phyloP scores from a whole-genome alignment of 768 basidiomycete genomes.

The Boletus rufocinnamomeus region DNA sequence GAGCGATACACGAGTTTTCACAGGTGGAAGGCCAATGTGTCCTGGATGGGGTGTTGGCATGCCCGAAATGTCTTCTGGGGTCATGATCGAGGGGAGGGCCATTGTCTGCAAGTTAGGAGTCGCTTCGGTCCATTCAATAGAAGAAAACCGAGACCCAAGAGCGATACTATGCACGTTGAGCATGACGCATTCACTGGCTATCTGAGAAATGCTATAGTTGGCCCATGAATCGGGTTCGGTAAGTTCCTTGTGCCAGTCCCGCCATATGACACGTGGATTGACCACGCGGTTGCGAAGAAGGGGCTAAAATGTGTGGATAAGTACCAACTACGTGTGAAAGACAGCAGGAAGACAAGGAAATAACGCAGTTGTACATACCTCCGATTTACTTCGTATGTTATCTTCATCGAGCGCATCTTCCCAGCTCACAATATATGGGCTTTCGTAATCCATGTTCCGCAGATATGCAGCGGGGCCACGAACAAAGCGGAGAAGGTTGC shows the following conservation, averaged over 20 bases:
- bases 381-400: constrained; percentile 68
- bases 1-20: constrained; percentile 53
- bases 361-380: constrained; percentile 46
- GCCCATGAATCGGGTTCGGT: constrained; percentile 67
- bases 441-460: constrained; percentile 45
- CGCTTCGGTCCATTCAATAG: not conserved
- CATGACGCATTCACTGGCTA: constrained; percentile 69
- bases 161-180: constrained; percentile 61
- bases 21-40: constrained; percentile 37
- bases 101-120: constrained; percentile 9
- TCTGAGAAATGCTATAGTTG: constrained; percentile 57
- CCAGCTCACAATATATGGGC: constrained; percentile 74
- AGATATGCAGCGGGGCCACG: constrained; percentile 69
- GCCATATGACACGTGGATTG: constrained; percentile 72
- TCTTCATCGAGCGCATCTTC: constrained; percentile 65
- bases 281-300: constrained; percentile 71
- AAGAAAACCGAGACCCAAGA: constrained; percentile 41
- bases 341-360: not conserved
- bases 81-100: constrained; percentile 10
- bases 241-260: constrained; percentile 65
- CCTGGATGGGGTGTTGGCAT: constrained; percentile 35
- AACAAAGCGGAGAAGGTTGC: constrained; percentile 81
- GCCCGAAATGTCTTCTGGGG: constrained; percentile 27
- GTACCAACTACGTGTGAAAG: not conserved
- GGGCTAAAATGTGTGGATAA: constrained; percentile 41